These are phyloP conservation scores for Talaromyces sp. DNA, from an alignment of 2,329 filamentous ascomycete species.

Conservation along the genomic window DNA sequence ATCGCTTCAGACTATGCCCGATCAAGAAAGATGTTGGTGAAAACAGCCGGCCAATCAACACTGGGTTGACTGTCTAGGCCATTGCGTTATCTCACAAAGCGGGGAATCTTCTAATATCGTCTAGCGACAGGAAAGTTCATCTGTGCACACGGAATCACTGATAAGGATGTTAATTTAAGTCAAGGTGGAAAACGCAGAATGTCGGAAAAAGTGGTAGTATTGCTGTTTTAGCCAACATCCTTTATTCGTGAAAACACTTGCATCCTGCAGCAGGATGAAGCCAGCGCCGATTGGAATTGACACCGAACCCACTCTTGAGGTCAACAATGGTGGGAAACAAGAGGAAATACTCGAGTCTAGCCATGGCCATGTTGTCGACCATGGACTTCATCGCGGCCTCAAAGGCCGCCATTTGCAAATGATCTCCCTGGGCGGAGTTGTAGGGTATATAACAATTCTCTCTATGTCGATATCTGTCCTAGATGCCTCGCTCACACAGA, in stretches of 20 bases:
- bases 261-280: not conserved
- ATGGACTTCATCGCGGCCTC: constrained; percentile 7
- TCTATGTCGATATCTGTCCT: not conserved
- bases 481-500: not conserved
- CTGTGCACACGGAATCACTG: too few species aligned
- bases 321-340: not conserved
- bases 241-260: too few species aligned
- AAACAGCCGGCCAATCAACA: too few species aligned
- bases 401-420: constrained; percentile 10
- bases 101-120: too few species aligned
- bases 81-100: not conserved
- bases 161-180: too few species aligned
- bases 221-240: too few species aligned
- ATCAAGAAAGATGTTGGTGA: not conserved
- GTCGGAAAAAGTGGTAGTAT: too few species aligned
- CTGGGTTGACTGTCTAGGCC: not conserved
- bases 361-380: constrained; percentile 1
- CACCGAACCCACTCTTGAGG: not conserved
- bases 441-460: not conserved
- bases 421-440: constrained; percentile 10
- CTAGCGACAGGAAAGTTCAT: too few species aligned
- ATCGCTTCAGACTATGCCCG: not conserved
- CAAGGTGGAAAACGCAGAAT: too few species aligned
- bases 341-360: not conserved
- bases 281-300: not conserved